Evolutionary conservation across 305 asterid species (phyloP), one percentile per base, ranked within the genome.

Genomic region (Fraxinus floribunda): DNA sequence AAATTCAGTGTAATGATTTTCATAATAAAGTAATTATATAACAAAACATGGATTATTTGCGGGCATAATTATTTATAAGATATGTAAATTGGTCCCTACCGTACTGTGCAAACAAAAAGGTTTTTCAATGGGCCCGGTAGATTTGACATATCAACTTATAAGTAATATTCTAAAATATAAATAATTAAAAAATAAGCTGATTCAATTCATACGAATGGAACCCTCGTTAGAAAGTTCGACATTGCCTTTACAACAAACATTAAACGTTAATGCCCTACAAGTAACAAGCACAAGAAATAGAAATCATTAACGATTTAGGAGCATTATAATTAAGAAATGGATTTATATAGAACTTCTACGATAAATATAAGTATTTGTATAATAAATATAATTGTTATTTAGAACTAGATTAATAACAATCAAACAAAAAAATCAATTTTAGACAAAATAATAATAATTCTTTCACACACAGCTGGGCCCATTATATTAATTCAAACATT

Each of bases 61-160:
- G 70, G 79, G 89, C 80, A 66, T 52, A 57, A 78, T 79, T 76
- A 82, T 75, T 75, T 78, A 52, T 16, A 55, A 55, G 44, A 38
- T 44, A 3, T 55, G 44, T n/a, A 20, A 83, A 78, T 24, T 79
- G 81, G 83, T 78, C 83, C 64, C 85, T 80, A 78, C 83, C 60
- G 52, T 26, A 22, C 62, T 75, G 76, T 62, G 72, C 60, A 74
- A 49, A 78, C 44, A 77, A 39, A 75, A 82, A 10, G 66, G 24
- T 36, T 80, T 85, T 71, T 44, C 79, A 30, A 80, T 83, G 70
- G 29, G 60, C 83, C 38, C 4, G 35, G 36, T 80, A 34, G 73
- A 34, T 64, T 76, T 81, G 80, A 81, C 80, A 60, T 75, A 60
- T 70, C 68, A 24, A 35, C 57, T 6, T 75, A 81, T 13, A 22